Percentiles rank a stretch among this genome's conserved stretches.
Conservation (phyloP, 805 yeast species). For the Starmera pachycereana region DNA sequence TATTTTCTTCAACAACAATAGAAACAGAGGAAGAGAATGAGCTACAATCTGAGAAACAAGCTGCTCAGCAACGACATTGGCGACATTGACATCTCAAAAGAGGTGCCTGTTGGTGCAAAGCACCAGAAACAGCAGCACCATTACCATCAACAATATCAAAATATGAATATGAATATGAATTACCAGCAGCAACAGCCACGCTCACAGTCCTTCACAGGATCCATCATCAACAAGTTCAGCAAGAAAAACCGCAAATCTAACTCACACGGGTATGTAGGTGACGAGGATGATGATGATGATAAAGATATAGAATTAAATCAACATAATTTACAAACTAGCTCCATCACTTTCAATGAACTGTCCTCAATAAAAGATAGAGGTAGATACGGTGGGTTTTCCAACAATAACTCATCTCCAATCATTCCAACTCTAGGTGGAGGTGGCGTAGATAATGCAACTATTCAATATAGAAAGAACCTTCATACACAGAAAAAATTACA, state of each 20-base stretch:
- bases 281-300: conserved; percentile 25
- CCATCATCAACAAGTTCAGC: conserved; percentile 5
- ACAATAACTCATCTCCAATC: conserved; percentile 56
- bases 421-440: conserved; percentile 54
- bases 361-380: conserved; percentile 56
- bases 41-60: conserved; percentile 20
- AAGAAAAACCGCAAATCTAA: conserved; percentile 5
- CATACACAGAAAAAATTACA: conserved; percentile 57
- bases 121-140: background rate
- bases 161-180: background rate
- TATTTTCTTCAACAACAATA: background rate
- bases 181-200: conserved; percentile 2
- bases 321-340: conserved; percentile 23
- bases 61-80: conserved; percentile 30
- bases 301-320: conserved; percentile 26
- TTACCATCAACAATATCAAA: background rate
- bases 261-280: conserved; percentile 17
- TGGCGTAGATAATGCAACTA: conserved; percentile 26
- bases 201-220: conserved; percentile 2
- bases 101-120: conserved; percentile 22
- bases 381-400: conserved; percentile 42
- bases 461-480: conserved; percentile 61
- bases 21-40: background rate
- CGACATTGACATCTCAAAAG: conserved; percentile 33
- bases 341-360: conserved; percentile 54